phyloP scores from a whole-genome alignment of 345 rosid genomes.

The Tarenaya hassleriana region DNA sequence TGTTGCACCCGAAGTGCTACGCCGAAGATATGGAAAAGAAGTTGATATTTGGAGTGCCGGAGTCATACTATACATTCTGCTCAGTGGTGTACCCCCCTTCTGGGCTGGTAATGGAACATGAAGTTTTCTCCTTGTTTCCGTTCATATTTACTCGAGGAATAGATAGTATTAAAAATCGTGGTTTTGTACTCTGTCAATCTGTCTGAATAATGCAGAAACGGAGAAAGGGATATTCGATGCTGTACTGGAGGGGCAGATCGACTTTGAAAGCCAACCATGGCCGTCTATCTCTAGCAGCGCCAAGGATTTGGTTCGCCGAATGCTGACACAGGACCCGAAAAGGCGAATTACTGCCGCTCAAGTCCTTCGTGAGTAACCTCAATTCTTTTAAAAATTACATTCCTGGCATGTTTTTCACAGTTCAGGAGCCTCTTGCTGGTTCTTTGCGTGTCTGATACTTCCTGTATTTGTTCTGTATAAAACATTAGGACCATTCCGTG shows the following conservation, averaged over 20 bases:
- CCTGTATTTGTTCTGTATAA: too few species aligned
- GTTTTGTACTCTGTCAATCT: background rate
- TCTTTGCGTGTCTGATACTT: background rate
- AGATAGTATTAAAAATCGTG: background rate
- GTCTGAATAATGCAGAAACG: conserved; percentile 53
- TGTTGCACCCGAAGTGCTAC: conserved; percentile 82
- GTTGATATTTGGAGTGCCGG: conserved; percentile 94
- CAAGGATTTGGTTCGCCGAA: conserved; percentile 67
- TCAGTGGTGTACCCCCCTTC: conserved; percentile 90
- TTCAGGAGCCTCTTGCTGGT: background rate
- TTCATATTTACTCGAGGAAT: background rate
- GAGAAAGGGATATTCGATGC: conserved; percentile 81
- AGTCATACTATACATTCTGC: conserved; percentile 68
- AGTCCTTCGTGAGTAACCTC: conserved; percentile 53
- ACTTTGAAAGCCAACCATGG: conserved; percentile 74
- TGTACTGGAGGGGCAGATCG: conserved; percentile 63
- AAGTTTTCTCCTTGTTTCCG: background rate
- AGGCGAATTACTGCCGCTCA: conserved; percentile 61
- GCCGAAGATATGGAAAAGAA: conserved; percentile 72
- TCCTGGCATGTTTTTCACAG: too few species aligned
- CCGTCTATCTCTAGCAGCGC: conserved; percentile 73
- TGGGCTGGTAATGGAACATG: conserved; percentile 84
- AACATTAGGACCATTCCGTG: background rate
- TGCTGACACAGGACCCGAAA: conserved; percentile 70
- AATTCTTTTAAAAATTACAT: background rate